Conservation (phyloP, 179 eudicot genomes). For the Spinacia oleracea region DNA sequence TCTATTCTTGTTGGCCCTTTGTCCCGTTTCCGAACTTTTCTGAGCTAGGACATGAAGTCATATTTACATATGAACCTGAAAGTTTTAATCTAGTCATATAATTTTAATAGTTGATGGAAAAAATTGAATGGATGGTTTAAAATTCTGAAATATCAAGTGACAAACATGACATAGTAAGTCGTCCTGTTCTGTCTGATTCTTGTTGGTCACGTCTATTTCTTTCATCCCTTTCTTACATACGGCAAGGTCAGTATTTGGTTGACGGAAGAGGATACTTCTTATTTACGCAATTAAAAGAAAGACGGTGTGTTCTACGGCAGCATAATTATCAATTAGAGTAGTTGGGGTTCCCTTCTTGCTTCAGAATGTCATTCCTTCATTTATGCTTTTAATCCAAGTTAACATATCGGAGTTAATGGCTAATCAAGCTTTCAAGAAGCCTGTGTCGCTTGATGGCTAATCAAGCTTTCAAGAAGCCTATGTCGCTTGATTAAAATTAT, state of each 20-base stretch:
- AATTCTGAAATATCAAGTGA: not conserved
- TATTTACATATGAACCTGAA: not conserved
- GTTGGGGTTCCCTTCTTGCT: not conserved
- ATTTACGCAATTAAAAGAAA: not conserved
- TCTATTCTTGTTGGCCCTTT: not conserved
- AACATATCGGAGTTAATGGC: not conserved
- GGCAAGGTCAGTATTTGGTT: not conserved
- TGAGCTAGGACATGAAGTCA: not conserved
- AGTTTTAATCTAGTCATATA: not conserved
- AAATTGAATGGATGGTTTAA: not conserved
- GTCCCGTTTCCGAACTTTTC: not conserved
- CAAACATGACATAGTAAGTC: not conserved
- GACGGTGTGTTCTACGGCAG: not conserved
- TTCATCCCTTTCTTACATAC: not conserved
- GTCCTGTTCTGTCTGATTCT: not conserved
- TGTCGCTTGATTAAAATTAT: not conserved
- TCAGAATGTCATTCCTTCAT: not conserved
- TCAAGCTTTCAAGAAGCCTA: too few species aligned
- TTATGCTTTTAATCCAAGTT: not conserved
- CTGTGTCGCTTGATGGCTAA: too few species aligned
- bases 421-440: not conserved
- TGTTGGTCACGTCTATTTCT: not conserved
- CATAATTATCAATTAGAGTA: not conserved
- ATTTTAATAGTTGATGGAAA: not conserved
- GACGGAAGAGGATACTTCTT: not conserved